Evolutionary conservation across 768 basidiomycete species (phyloP).

Genomic region (Ephemerocybe angulata): DNA sequence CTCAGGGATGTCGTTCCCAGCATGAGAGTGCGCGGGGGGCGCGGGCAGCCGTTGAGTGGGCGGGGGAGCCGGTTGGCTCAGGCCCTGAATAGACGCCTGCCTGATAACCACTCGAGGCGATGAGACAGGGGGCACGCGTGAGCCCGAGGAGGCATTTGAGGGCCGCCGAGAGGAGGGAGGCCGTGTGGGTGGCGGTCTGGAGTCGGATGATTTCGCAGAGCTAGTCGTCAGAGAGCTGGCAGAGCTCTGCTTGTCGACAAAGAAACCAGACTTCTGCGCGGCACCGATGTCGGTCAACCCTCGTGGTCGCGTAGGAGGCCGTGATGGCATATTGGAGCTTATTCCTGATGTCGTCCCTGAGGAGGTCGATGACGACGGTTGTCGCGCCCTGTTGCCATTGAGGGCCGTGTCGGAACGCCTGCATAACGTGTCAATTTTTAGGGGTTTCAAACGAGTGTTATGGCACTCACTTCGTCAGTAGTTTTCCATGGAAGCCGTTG

Average conservation of each 20-base stretch:
- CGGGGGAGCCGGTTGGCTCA: constrained; percentile 44
- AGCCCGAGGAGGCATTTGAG: constrained; percentile 8
- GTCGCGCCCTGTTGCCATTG: constrained; percentile 3
- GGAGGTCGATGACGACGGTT: constrained; percentile 12
- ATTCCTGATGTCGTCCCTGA: constrained; percentile 30
- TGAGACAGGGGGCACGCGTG: constrained; percentile 10
- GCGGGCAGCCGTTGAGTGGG: constrained; percentile 46
- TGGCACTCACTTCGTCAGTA: not conserved
- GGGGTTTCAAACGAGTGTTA: constrained; percentile 2
- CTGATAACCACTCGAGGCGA: constrained; percentile 34
- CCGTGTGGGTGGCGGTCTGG: not conserved
- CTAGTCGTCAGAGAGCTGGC: not conserved
- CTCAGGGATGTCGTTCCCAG: constrained; percentile 13
- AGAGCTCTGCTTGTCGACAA: constrained; percentile 16
- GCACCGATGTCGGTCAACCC: constrained; percentile 44
- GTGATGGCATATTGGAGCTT: constrained; percentile 24
- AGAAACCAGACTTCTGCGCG: constrained; percentile 31
- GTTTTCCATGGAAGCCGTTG: not conserved
- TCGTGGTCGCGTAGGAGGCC: constrained; percentile 44
- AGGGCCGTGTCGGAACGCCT: constrained; percentile 1
- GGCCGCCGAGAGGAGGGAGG: constrained; percentile 9
- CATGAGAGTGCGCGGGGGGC: constrained; percentile 30
- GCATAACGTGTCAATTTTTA: not conserved
- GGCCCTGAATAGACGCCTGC: constrained; percentile 40
- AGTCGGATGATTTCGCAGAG: constrained; percentile 7